phyloP scores from a whole-genome alignment of 139 green algal genomes.

The Parachlorella kessleri region DNA sequence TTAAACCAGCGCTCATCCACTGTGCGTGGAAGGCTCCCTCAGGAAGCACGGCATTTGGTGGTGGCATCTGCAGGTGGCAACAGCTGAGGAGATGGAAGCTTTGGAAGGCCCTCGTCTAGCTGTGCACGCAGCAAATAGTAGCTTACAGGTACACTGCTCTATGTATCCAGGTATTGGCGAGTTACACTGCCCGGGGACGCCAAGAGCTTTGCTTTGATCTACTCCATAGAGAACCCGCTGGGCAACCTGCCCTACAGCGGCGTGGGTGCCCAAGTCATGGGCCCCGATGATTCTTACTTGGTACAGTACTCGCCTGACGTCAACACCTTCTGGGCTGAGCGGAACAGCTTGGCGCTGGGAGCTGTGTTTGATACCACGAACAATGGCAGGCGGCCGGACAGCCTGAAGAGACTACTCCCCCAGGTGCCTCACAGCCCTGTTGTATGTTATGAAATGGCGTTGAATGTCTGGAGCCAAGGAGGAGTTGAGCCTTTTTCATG shows the following conservation, averaged over 20 bases:
- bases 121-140: background rate
- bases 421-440: too few relatives aligned
- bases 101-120: too few relatives aligned
- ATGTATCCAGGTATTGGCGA: constrained; percentile 73
- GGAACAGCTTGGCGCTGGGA: constrained; percentile 65
- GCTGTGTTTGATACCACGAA: constrained; percentile 46
- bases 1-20: background rate
- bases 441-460: too few relatives aligned
- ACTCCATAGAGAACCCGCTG: constrained; percentile 89
- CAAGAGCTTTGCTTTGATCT: constrained; percentile 95
- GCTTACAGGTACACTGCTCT: background rate
- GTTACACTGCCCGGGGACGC: constrained; percentile 82
- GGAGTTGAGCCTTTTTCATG: too few relatives aligned
- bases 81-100: too few relatives aligned
- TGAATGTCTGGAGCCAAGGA: too few relatives aligned
- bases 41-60: too few relatives aligned
- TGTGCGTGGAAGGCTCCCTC: too few relatives aligned
- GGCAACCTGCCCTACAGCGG: constrained; percentile 43
- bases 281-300: constrained; percentile 90
- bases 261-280: constrained; percentile 90
- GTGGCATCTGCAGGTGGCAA: too few relatives aligned
- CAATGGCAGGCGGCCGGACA: background rate
- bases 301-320: constrained; percentile 78
- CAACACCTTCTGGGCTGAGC: constrained; percentile 79
- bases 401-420: background rate